A percentile compares a stretch with the other conserved stretches of the same genome.
These are phyloP conservation scores for Morella rubra DNA, from an alignment of 306 rosid genomes.

Conservation along the genomic window DNA sequence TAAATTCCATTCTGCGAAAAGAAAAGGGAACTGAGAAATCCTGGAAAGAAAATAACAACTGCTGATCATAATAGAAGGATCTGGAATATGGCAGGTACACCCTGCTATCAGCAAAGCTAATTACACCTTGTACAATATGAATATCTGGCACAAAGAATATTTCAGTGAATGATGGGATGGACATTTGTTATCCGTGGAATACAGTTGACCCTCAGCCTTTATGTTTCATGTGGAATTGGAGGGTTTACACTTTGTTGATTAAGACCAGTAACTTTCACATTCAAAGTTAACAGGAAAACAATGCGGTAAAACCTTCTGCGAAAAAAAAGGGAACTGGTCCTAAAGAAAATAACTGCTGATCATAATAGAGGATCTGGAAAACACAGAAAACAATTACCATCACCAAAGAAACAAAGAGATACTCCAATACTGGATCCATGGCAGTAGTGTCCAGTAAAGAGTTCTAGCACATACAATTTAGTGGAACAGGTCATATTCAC, in stretches of 20 bases:
- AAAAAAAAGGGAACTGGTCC: not conserved
- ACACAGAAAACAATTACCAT: not conserved
- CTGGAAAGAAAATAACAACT: no score
- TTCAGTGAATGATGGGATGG: no score
- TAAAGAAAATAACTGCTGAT: conserved; percentile 10
- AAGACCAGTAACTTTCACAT: no score
- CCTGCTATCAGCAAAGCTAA: no score
- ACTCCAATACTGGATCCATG: no score
- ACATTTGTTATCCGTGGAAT: not conserved
- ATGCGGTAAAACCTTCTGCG: not conserved
- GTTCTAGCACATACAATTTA: not conserved
- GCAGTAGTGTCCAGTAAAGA: not conserved
- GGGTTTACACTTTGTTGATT: no score
- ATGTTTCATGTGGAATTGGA: not conserved
- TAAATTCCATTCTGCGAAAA: no score
- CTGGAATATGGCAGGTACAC: conserved; percentile 13
- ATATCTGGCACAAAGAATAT: no score
- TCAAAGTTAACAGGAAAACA: not conserved
- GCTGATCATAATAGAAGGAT: no score
- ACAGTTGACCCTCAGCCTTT: not conserved
- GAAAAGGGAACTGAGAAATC: no score
- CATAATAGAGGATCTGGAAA: not conserved
- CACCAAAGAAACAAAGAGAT: not conserved
- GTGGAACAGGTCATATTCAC: no score
- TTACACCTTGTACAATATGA: not conserved